Percentiles rank a stretch among this genome's conserved stretches.
Evolutionary conservation across 2,329 filamentous ascomycete genomes (phyloP).

Genomic region (Scortechinia acanthostroma): DNA sequence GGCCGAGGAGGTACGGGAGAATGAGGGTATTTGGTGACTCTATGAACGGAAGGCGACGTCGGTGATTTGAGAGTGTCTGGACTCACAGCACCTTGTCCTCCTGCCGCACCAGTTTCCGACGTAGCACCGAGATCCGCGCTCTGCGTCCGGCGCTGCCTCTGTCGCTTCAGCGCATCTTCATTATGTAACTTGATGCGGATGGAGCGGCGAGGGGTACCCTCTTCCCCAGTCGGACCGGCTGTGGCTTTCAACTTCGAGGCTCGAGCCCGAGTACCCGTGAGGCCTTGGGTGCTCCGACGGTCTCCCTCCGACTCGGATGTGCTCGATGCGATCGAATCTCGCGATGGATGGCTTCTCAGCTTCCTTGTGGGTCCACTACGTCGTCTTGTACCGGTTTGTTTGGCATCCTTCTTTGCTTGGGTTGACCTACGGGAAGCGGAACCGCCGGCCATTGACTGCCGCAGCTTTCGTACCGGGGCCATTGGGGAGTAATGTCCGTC

Average conservation of each 20-base stretch:
- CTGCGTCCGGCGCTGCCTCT: slow-evolving; percentile 22
- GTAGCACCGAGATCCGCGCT: slow-evolving; percentile 6
- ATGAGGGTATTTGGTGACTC: slow-evolving; percentile 62
- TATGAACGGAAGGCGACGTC: slow-evolving; percentile 44
- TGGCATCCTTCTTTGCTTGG: not conserved
- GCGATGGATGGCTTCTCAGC: not conserved
- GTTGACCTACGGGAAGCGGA: not conserved
- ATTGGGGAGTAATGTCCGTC: slow-evolving; percentile 55
- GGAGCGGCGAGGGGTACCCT: slow-evolving; percentile 49
- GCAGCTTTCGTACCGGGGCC: slow-evolving; percentile 43
- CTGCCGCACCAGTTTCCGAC: slow-evolving; percentile 5
- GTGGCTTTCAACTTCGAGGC: slow-evolving; percentile 10
- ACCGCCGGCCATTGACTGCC: slow-evolving; percentile 7
- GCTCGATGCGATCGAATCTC: not conserved
- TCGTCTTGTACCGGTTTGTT: not conserved
- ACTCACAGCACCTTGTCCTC: slow-evolving; percentile 16
- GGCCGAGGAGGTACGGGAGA: slow-evolving; percentile 63
- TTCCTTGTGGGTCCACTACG: not conserved
- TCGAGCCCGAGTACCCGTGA: slow-evolving; percentile 38
- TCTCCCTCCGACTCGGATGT: not conserved
- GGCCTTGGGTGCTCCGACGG: slow-evolving; percentile 11
- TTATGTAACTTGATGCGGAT: slow-evolving; percentile 66
- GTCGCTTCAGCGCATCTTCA: slow-evolving; percentile 48
- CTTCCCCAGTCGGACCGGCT: too few relatives aligned
- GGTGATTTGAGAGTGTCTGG: slow-evolving; percentile 64